Base-by-base conservation (phyloP, 148 eudicot species). In the Camellia lanceoleosa region DNA sequence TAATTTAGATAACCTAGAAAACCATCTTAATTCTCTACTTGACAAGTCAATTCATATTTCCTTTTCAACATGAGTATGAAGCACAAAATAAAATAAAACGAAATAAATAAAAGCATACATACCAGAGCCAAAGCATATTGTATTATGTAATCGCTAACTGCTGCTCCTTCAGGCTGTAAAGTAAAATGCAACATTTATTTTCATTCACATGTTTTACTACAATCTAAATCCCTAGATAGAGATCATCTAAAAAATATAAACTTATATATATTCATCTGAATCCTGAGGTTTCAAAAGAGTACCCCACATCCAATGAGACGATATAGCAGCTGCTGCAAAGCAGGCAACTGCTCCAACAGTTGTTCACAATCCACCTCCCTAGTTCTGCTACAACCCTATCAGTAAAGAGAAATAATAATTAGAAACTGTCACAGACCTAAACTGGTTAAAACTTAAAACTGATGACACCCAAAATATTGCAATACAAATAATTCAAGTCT, bases 41-140 rank as follows among this genome's bases (percentile, higher is more conserved):
- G 23, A 23, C 23, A 23, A 23, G 23, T 23, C 23, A 23, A 23
- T 23, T 23, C 19, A 47, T 51, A 79, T 73, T 46, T 54, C 10
- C 13, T 66, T 41, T 41, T 73, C 11, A 46, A 47, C 16, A 8
- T 13, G 18, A 7, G 3, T 67, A 16, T 5, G 51, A 52, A 15
- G 12, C 14, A 2, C 19, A 19, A 23, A 66, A 66, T 30, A 23
- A 23, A 23, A 23, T 23, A 23, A 23, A 23, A 23, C 23, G 23
- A 23, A 23, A 23, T 23, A 23, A 23, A 23, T 43, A 60, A 78
- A 83, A 44, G 52, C 20, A 38, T 1, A 82, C 92, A 71, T 87
- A 93, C 98, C 98, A 93, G 87, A 70, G 99, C 99, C 58, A 96
- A 87, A 19, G 99, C 99, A 91, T 93, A 96, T 82, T 96, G 99